phyloP scores from a whole-genome alignment of 257 asterid species.

The Handroanthus guayacan region DNA sequence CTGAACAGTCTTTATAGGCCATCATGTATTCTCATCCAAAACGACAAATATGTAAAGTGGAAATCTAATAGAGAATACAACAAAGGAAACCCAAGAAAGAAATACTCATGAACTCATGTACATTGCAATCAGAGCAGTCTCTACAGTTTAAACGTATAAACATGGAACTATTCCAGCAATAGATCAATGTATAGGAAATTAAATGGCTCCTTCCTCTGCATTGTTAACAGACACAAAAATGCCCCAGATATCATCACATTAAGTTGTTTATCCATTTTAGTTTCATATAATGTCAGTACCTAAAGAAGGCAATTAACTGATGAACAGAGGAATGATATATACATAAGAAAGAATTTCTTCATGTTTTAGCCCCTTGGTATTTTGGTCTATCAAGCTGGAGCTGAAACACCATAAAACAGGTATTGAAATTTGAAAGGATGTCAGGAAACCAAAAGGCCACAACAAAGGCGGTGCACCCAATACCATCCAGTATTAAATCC shows the following conservation, averaged over 20 bases:
- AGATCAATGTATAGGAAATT: not conserved
- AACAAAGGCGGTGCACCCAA: not conserved
- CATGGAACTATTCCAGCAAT: not conserved
- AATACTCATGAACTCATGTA: not conserved
- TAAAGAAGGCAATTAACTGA: too few species aligned
- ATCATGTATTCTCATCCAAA: not conserved
- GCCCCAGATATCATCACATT: not conserved
- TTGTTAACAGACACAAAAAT: not conserved
- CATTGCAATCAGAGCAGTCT: not conserved
- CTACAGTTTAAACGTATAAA: slow-evolving; percentile 1
- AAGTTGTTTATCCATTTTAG: not conserved
- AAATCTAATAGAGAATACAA: not conserved
- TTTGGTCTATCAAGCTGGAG: too few species aligned
- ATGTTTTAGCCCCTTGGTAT: not conserved
- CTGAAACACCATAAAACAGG: too few species aligned
- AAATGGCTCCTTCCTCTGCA: not conserved
- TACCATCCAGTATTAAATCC: slow-evolving; percentile 9
- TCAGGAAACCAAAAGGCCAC: not conserved
- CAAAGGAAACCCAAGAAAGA: not conserved
- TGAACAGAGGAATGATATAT: not conserved
- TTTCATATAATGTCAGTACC: too few species aligned
- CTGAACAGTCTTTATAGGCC: too few species aligned
- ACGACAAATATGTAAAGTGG: not conserved
- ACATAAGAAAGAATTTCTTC: not conserved
- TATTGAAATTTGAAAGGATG: not conserved